These are phyloP conservation scores for Geotrichum australiense DNA, from an alignment of 1,139 yeast species.

Conservation along the genomic window DNA sequence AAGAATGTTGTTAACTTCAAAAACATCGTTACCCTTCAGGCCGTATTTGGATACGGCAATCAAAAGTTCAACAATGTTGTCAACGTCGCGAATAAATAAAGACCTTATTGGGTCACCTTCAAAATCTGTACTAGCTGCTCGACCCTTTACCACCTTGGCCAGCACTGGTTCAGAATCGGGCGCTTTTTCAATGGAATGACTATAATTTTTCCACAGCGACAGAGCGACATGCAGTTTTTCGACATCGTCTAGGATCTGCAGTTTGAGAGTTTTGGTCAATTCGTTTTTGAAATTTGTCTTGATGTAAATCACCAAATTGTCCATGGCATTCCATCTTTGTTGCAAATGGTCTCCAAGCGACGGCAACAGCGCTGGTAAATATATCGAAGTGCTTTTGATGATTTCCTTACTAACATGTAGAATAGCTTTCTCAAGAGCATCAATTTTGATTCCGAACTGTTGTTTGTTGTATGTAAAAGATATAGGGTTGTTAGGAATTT, in stretches of 20 bases:
- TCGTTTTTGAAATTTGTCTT: constrained; percentile 42
- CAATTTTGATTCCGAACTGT: constrained; percentile 32
- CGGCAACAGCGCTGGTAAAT: constrained; percentile 42
- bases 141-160: constrained; percentile 16
- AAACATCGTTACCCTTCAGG: constrained; percentile 4
- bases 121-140: constrained; percentile 10
- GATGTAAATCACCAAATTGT: constrained; percentile 43
- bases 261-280: constrained; percentile 33
- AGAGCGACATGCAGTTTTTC: constrained; percentile 55
- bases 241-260: constrained; percentile 41
- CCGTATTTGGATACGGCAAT: constrained; percentile 19
- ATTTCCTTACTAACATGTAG: constrained; percentile 48
- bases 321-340: constrained; percentile 37
- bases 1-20: constrained; percentile 25
- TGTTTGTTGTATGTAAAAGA: constrained; percentile 49
- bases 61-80: constrained; percentile 20
- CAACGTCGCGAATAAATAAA: constrained; percentile 26
- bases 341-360: constrained; percentile 41
- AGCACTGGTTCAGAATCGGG: constrained; percentile 18
- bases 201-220: constrained; percentile 40
- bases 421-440: constrained; percentile 46
- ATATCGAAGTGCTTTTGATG: constrained; percentile 41
- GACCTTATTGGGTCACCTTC: constrained; percentile 23
- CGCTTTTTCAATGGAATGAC: neutral
- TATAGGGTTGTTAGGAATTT: constrained; percentile 41